Percentiles rank a stretch among this genome's conserved stretches.
Evolutionary conservation across 345 rosid species (phyloP).

Genomic region (Lepidium sativum): DNA sequence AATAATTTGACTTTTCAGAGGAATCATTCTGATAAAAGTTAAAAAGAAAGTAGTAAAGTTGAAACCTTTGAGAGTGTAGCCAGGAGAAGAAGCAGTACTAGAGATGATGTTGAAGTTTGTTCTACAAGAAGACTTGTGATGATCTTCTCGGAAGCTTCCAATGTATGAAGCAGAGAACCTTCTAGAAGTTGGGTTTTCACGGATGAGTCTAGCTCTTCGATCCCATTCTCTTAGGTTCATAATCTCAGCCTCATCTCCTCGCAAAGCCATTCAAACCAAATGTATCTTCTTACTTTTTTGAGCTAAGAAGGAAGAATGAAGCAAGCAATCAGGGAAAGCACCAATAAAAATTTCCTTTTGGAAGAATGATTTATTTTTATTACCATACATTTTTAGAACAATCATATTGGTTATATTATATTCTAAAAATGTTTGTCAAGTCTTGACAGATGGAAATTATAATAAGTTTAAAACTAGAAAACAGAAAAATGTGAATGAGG

Average conservation of each 20-base stretch:
- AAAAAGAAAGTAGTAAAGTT: not conserved
- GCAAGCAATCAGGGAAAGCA: conserved; percentile 14
- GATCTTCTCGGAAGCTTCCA: conserved; percentile 66
- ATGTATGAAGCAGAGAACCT: conserved; percentile 76
- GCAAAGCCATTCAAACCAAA: conserved; percentile 20
- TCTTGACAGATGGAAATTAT: not conserved
- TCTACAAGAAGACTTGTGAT: conserved; percentile 44
- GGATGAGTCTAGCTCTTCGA: conserved; percentile 38
- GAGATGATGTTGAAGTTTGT: conserved; percentile 52
- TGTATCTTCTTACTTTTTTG: not conserved
- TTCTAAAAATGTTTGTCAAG: too few species aligned
- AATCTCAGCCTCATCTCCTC: conserved; percentile 30
- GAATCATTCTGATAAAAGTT: not conserved
- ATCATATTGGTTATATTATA: not conserved
- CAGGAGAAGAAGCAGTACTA: conserved; percentile 95
- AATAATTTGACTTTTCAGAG: too few species aligned
- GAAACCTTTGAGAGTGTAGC: conserved; percentile 45
- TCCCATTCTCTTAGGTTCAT: conserved; percentile 51
- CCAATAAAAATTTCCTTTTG: not conserved
- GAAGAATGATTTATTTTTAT: not conserved
- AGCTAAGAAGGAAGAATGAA: conserved; percentile 19
- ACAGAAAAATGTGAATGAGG: not conserved
- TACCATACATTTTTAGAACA: not conserved
- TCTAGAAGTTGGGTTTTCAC: conserved; percentile 48
- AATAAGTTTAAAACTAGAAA: not conserved